These are phyloP conservation scores for Cucumis cinereus DNA, from an alignment of 306 rosid genomes.

Conservation along the genomic window DNA sequence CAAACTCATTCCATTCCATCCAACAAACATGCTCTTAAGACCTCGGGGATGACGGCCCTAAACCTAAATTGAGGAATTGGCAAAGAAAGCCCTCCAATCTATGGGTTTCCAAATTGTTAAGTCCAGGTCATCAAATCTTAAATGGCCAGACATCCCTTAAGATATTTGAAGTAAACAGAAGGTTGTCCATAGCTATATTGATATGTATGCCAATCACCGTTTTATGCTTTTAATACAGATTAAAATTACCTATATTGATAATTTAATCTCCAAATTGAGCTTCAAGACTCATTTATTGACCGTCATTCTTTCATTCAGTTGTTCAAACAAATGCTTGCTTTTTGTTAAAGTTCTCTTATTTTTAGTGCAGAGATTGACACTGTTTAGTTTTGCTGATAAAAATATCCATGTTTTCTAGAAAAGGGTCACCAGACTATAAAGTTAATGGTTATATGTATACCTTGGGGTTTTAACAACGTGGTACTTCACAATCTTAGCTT, in stretches of 20 bases:
- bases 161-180: background rate
- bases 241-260: background rate
- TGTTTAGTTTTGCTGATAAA: background rate
- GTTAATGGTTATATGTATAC: conserved; percentile 23
- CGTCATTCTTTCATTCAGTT: background rate
- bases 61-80: no score
- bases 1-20: no score
- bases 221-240: background rate
- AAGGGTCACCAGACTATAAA: background rate
- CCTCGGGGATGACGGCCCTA: no score
- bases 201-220: background rate
- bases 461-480: conserved; percentile 95
- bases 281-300: background rate
- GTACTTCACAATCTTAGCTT: conserved; percentile 86
- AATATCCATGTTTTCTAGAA: background rate
- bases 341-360: background rate
- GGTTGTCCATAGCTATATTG: no score
- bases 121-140: no score
- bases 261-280: background rate
- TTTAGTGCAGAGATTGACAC: background rate
- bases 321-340: background rate
- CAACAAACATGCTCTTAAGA: no score
- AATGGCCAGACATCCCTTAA: background rate
- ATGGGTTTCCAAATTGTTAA: background rate
- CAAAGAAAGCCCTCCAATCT: no score